Conservation (phyloP, 768 basidiomycete genomes). For the Tephrocybe sp. region DNA sequence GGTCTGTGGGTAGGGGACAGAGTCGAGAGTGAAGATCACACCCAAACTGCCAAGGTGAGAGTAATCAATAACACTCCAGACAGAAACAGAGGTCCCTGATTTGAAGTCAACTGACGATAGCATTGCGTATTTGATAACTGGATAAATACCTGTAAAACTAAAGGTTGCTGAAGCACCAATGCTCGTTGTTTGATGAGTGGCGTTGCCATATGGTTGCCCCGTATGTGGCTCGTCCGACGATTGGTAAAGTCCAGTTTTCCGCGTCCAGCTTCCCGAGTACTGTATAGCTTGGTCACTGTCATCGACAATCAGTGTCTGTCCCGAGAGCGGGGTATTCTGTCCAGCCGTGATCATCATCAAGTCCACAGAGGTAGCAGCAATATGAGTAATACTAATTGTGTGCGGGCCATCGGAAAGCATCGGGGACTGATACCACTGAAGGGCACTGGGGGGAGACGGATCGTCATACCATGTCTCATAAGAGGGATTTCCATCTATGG, state of each 20-base stretch:
- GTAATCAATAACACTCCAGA: constrained; percentile 1
- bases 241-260: background rate
- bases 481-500: background rate
- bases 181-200: background rate
- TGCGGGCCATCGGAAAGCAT: constrained; percentile 3
- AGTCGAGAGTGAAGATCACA: constrained; percentile 1
- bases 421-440: constrained; percentile 3
- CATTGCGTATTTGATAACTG: background rate
- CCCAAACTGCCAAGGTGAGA: background rate
- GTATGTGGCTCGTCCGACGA: background rate
- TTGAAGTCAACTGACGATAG: background rate
- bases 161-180: background rate
- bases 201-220: background rate
- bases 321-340: background rate
- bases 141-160: background rate
- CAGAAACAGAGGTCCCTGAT: background rate
- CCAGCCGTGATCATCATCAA: constrained; percentile 4
- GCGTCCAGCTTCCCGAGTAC: background rate
- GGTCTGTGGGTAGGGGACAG: background rate
- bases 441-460: background rate
- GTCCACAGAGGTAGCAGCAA: constrained; percentile 1
- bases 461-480: constrained; percentile 5
- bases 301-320: background rate
- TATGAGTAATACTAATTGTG: constrained; percentile 1
- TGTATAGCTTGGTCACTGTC: background rate